These are phyloP conservation scores for Fusarium tricinctum DNA, from an alignment of 2,329 filamentous ascomycete genomes.

Conservation along the genomic window DNA sequence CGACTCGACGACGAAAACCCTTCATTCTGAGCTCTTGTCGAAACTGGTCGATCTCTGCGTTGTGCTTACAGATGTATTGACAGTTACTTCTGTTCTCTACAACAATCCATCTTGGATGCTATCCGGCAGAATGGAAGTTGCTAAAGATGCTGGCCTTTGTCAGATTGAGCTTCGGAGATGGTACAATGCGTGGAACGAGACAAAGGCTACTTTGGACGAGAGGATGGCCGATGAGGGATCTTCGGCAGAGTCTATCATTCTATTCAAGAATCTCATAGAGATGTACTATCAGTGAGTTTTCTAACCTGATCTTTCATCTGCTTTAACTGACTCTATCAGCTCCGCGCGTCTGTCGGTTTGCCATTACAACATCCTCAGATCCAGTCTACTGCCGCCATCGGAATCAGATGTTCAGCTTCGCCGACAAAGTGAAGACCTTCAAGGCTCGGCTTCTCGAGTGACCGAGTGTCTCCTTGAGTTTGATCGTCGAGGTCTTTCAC, in stretches of 20 bases:
- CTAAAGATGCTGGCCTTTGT: slow-evolving; percentile 41
- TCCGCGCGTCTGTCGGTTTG: slow-evolving; percentile 42
- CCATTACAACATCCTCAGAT: slow-evolving; percentile 45
- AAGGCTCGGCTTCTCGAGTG: slow-evolving; percentile 41
- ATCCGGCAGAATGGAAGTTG: slow-evolving; percentile 30
- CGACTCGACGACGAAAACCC: slow-evolving; percentile 39
- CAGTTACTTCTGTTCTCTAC: slow-evolving; percentile 37
- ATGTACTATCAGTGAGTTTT: slow-evolving; percentile 48
- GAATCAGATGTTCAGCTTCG: slow-evolving; percentile 19
- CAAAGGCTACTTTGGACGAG: slow-evolving; percentile 33
- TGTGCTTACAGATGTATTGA: slow-evolving; percentile 44
- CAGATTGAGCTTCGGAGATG: slow-evolving; percentile 40
- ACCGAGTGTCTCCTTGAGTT: slow-evolving; percentile 45
- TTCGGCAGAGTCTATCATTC: slow-evolving; percentile 24
- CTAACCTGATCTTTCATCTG: accelerated
- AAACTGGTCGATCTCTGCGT: slow-evolving; percentile 47
- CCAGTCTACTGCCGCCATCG: slow-evolving; percentile 22
- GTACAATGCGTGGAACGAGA: slow-evolving; percentile 42
- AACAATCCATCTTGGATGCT: slow-evolving; percentile 45
- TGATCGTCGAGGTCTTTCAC: slow-evolving; percentile 31
- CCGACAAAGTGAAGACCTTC: slow-evolving; percentile 44
- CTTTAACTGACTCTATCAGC: not conserved
- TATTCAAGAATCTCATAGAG: slow-evolving; percentile 47
- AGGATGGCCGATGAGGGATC: slow-evolving; percentile 17
- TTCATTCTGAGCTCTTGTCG: slow-evolving; percentile 37